Conservation (phyloP, 257 asterid genomes). For the Euphrasia confusa region DNA sequence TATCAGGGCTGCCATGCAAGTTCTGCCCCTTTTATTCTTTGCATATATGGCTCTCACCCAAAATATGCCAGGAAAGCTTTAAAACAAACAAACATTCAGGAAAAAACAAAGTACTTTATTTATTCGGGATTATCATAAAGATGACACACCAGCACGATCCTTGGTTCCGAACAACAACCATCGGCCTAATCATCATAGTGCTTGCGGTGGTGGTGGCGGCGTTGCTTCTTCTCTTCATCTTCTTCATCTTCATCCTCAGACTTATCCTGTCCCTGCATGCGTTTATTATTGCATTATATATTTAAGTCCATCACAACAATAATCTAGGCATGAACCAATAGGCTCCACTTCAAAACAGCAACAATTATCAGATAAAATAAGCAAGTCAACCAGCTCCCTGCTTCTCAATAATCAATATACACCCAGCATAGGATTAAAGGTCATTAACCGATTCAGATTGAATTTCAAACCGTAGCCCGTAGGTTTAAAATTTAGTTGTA, state of each 20-base stretch:
- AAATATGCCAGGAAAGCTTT: slow-evolving; percentile 15
- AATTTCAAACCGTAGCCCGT: no score
- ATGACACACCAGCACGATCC: no score
- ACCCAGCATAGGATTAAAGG: no score
- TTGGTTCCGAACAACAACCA: no score
- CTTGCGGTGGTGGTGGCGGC: slow-evolving; percentile 37
- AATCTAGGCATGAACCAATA: neutral
- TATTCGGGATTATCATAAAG: no score
- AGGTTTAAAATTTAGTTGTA: no score
- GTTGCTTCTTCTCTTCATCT: slow-evolving; percentile 29
- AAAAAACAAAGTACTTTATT: neutral
- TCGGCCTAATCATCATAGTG: slow-evolving; percentile 39
- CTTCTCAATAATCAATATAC: neutral
- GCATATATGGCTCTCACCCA: slow-evolving; percentile 15
- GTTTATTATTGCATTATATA: neutral
- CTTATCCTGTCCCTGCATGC: slow-evolving; percentile 34
- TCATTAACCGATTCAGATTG: no score
- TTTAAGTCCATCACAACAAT: neutral
- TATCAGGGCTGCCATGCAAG: neutral
- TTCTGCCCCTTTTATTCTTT: slow-evolving; percentile 22
- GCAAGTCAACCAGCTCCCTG: neutral
- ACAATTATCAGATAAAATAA: neutral
- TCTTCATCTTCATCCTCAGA: slow-evolving; percentile 36
- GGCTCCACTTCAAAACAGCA: no score
- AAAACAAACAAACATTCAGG: slow-evolving; percentile 1